These are phyloP conservation scores for Malassezia nana DNA, from an alignment of 1,284 basidiomycete species.

Conservation along the genomic window DNA sequence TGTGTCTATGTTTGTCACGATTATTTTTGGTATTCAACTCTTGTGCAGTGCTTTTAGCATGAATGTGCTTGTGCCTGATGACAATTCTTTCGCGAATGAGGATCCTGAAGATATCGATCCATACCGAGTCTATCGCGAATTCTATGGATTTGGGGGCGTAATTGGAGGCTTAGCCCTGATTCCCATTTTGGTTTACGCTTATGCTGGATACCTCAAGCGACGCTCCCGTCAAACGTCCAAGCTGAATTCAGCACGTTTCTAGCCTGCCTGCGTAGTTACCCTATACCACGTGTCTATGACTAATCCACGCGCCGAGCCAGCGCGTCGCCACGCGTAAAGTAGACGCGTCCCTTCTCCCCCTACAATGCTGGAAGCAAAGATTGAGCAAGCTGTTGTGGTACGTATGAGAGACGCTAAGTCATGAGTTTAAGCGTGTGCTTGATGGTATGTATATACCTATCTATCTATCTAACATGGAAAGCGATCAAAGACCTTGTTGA, in stretches of 20 bases:
- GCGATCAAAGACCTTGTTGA: conserved; percentile 96
- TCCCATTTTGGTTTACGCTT: conserved; percentile 4
- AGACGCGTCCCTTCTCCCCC: neutral
- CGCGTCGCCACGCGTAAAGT: conserved; percentile 4
- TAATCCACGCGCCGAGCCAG: conserved; percentile 1
- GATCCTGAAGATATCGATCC: neutral
- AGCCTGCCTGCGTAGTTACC: neutral
- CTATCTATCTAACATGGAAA: conserved; percentile 16
- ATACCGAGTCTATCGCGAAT: neutral
- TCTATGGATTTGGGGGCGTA: conserved; percentile 4
- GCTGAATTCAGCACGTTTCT: neutral
- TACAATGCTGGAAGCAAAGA: conserved; percentile 18
- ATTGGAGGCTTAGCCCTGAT: neutral
- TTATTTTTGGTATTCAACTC: conserved; percentile 52
- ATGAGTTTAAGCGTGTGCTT: conserved; percentile 17
- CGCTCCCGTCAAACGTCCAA: neutral
- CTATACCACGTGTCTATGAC: conserved; percentile 1
- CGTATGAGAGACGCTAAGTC: neutral
- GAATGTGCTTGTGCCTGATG: conserved; percentile 51
- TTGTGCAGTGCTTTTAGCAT: conserved; percentile 33
- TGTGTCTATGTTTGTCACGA: conserved; percentile 63
- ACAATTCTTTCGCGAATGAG: neutral
- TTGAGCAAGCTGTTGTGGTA: conserved; percentile 20
- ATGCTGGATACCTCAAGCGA: neutral
- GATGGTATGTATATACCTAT: conserved; percentile 9